Conservation (phyloP, 345 rosid species). For the Heritiera fomes region DNA sequence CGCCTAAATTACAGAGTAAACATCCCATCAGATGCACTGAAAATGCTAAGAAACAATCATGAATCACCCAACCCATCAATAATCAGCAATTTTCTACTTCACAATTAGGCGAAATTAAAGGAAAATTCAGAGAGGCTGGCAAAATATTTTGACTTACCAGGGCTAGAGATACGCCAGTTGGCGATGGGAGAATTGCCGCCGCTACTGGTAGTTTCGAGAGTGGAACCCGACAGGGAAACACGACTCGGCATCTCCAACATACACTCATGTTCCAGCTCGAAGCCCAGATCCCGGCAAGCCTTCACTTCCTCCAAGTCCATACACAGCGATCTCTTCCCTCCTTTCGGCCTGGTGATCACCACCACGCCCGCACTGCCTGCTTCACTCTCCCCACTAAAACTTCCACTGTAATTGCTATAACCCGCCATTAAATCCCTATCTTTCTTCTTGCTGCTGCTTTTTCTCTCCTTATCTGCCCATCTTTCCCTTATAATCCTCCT, state of each 20-base stretch:
- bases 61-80: neutral
- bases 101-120: neutral
- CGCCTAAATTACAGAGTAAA: conserved; percentile 47
- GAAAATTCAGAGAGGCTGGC: neutral
- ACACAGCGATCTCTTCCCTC: conserved; percentile 76
- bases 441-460: conserved; percentile 27
- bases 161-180: conserved; percentile 87
- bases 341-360: conserved; percentile 81
- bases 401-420: conserved; percentile 28
- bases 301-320: conserved; percentile 90
- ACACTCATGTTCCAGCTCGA: conserved; percentile 76
- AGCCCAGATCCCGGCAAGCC: conserved; percentile 91
- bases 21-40: neutral
- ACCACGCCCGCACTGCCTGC: conserved; percentile 51
- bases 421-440: conserved; percentile 17
- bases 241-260: conserved; percentile 63
- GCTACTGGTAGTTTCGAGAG: conserved; percentile 57
- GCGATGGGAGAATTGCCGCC: conserved; percentile 90
- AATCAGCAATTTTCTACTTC: too few relatives aligned
- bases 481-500: conserved; percentile 25
- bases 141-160: conserved; percentile 49
- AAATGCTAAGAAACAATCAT: neutral
- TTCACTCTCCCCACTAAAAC: conserved; percentile 64
- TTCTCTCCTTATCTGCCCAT: conserved; percentile 22
- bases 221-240: conserved; percentile 58